These are phyloP conservation scores for Lippia alba DNA, from an alignment of 305 asterid species.

Conservation along the genomic window DNA sequence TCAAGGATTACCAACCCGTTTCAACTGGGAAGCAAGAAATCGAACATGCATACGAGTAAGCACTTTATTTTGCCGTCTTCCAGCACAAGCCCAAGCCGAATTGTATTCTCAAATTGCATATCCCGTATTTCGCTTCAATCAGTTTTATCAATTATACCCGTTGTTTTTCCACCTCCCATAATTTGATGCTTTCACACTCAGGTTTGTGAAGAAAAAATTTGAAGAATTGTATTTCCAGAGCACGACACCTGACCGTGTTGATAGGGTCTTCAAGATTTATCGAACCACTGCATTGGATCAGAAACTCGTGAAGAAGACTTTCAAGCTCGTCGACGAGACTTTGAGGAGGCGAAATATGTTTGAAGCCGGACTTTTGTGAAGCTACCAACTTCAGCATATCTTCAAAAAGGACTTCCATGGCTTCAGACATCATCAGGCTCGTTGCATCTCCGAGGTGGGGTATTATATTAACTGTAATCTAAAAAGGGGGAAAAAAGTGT, in stretches of 20 bases:
- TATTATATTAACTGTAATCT: constrained; percentile 40
- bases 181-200: constrained; percentile 35
- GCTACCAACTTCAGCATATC: constrained; percentile 37
- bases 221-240: constrained; percentile 95
- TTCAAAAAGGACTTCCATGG: constrained; percentile 35
- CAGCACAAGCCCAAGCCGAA: no score
- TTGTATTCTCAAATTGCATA: not conserved
- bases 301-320: constrained; percentile 98
- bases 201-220: constrained; percentile 96
- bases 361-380: constrained; percentile 89
- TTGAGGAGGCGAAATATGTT: constrained; percentile 92
- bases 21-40: constrained; percentile 96
- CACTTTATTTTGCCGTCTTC: constrained; percentile 32
- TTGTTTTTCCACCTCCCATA: not conserved
- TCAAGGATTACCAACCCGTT: constrained; percentile 95
- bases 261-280: constrained; percentile 93
- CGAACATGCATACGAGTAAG: constrained; percentile 99
- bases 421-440: constrained; percentile 24
- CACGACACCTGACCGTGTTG: constrained; percentile 89
- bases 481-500: not conserved
- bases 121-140: not conserved
- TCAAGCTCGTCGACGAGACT: constrained; percentile 97
- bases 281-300: constrained; percentile 97
- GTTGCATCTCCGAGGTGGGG: constrained; percentile 32
- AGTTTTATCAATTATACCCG: not conserved